Base-by-base conservation (phyloP, 2,329 filamentous ascomycete species). In the Cladosporium halotolerans region DNA sequence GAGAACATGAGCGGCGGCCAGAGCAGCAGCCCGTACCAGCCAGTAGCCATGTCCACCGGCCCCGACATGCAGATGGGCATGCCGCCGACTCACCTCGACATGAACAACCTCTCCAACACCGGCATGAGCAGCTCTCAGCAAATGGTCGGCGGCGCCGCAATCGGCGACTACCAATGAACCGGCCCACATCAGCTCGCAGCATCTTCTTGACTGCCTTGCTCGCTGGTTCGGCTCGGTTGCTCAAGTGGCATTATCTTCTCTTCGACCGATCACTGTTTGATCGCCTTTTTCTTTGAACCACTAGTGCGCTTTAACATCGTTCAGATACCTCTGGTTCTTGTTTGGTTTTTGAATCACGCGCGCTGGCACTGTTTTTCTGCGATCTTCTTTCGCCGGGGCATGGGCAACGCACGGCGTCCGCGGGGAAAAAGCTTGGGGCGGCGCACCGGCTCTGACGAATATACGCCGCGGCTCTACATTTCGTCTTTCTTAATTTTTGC, bases 1-100 rank as follows among this genome's bases (percentile, higher is more conserved):
- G 87, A 91, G 59, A 83, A 86, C 36, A 58, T 53, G 1, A 61
- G 51, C 13, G 61, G 31, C 52, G 50, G n/a, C 54, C 56, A 18
- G 53, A 61, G 28, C 54, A 60, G 43, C 56, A 61, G 10, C 52
- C 51, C 58, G 41, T 68, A 63, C 55, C 62, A 66, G 19, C 55
- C 62, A 36, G 61, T 67, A 28, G 54, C 57, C 31, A 66, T 64
- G 61, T 61, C 58, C 13, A 63, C 63, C 13, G 63, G 60, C 4
- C 48, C 54, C 3, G 62, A 62, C 4, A 54, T 64, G 52, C 60
- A 62, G 11, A 70, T 68, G 61, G 58, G 58, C 46, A 70, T 69
- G 59, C 48, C 48, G 18, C 64, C 66, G 1, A 63, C 66, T 8
- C 66, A 69, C 34, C 60, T 68, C 45, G 62, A 67, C 47, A 66